phyloP scores from a whole-genome alignment of 805 yeast genomes.

The Tetrapisispora nanseiensis region DNA sequence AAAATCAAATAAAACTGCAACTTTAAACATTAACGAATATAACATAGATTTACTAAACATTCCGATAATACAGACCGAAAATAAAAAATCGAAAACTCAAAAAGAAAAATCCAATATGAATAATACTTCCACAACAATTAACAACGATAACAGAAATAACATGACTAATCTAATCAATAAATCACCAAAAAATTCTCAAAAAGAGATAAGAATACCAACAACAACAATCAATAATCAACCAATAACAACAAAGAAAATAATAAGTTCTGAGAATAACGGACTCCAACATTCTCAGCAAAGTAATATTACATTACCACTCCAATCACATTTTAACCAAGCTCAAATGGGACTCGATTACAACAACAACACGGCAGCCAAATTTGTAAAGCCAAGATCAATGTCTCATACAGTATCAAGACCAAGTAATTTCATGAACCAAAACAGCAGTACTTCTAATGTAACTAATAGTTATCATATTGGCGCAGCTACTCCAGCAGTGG shows the following conservation, averaged over 20 bases:
- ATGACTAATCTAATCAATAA: too few species aligned
- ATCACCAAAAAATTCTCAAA: too few species aligned
- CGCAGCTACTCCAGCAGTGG: not conserved
- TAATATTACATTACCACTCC: too few species aligned
- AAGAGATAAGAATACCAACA: too few species aligned
- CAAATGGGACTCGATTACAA: not conserved
- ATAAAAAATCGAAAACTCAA: not conserved
- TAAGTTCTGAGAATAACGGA: too few species aligned
- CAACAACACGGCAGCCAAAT: not conserved
- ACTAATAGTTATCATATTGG: not conserved
- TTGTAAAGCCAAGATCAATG: constrained; percentile 21
- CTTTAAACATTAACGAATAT: constrained; percentile 2
- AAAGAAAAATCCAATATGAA: not conserved
- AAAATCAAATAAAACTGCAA: constrained; percentile 27
- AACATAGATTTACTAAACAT: not conserved
- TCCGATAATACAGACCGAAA: not conserved
- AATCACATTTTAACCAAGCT: not conserved
- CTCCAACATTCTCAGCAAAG: too few species aligned
- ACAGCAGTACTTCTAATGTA: not conserved
- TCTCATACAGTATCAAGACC: constrained; percentile 21
- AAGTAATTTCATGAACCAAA: not conserved
- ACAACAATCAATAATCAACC: too few species aligned
- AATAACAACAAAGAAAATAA: too few species aligned
- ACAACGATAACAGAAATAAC: too few species aligned
- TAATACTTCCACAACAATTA: too few species aligned